phyloP scores from a whole-genome alignment of 2,329 filamentous ascomycete genomes.

The Cladosporium cucumerinum region DNA sequence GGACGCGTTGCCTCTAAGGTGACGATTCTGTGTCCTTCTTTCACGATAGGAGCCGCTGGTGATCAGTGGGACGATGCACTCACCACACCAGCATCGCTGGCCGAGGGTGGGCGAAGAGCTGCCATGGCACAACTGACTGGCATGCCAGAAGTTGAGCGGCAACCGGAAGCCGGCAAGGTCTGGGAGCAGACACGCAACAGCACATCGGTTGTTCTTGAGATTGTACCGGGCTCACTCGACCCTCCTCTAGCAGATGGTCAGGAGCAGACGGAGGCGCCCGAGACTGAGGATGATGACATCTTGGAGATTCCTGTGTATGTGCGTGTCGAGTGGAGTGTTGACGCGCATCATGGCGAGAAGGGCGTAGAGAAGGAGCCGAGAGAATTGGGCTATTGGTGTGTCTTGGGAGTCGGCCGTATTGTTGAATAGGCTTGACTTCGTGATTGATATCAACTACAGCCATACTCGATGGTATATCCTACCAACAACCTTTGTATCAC shows the following conservation, averaged over 20 bases:
- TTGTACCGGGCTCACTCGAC: constrained; percentile 59
- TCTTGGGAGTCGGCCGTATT: constrained; percentile 82
- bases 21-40: constrained; percentile 89
- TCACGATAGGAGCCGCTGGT: constrained; percentile 92
- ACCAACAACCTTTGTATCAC: not conserved
- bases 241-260: constrained; percentile 30
- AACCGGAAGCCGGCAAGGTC: constrained; percentile 86
- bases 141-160: constrained; percentile 51
- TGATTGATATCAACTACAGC: not conserved
- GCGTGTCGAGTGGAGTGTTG: constrained; percentile 82
- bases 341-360: constrained; percentile 58
- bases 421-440: constrained; percentile 26
- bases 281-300: constrained; percentile 57
- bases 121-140: constrained; percentile 33
- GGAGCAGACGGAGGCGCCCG: constrained; percentile 21
- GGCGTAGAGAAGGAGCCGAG: constrained; percentile 68
- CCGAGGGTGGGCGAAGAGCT: constrained; percentile 28
- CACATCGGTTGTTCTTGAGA: constrained; percentile 89
- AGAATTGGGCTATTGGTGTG: constrained; percentile 94
- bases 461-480: not conserved
- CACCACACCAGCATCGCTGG: constrained; percentile 35
- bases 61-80: constrained; percentile 91
- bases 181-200: constrained; percentile 93
- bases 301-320: constrained; percentile 95
- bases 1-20: constrained; percentile 75